Evolutionary conservation across 1,139 yeast genomes (phyloP), one percentile per base, ranked within the genome.

Genomic region (Zygosaccharomyces sapae): DNA sequence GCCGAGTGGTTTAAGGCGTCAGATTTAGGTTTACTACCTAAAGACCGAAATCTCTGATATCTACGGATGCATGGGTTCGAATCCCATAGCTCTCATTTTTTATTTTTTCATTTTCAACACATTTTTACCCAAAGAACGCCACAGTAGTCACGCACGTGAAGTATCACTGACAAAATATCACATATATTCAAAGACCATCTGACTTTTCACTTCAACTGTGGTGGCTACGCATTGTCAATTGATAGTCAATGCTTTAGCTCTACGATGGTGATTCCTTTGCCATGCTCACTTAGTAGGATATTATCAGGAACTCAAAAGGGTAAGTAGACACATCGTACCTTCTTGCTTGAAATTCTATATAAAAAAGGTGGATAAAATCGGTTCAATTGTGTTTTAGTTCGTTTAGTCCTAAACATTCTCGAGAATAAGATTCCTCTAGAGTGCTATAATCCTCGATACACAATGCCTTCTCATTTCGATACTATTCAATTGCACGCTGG

Each of bases 401-500:
- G 16, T 16, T 16, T 16, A 16, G 16, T 16, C 16, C 16, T 16
- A 16, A 16, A 16, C 16, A 16, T 16, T 16, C 16, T 16, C 16
- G 16, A 16, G 16, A 16, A 16, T 16, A 16, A 16, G 16, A 16
- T 16, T 16, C 16, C 16, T 16, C 16, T 16, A 16, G 16, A 16
- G 16, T 16, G 16, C 16, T 16, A 16, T 16, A 16, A 16, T 16
- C 19, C 18, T 12, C 10, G 24, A 29, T 7, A 19, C 25, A 41
- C 18, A 34, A 67, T 67, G 70, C 77, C 83, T 44, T 76, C 80
- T 37, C 88, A 85, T 62, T 89, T 88, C 62, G 96, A 88, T 65
- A 92, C 97, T 40, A 75, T 86, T 56, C 97, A 90, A 74, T 79
- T 92, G 59, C 97, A 92, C 70, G 96, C 96, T 49, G 98, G 97